Conservation (phyloP, 2,329 filamentous ascomycete genomes). For the Penicillium sp. region DNA sequence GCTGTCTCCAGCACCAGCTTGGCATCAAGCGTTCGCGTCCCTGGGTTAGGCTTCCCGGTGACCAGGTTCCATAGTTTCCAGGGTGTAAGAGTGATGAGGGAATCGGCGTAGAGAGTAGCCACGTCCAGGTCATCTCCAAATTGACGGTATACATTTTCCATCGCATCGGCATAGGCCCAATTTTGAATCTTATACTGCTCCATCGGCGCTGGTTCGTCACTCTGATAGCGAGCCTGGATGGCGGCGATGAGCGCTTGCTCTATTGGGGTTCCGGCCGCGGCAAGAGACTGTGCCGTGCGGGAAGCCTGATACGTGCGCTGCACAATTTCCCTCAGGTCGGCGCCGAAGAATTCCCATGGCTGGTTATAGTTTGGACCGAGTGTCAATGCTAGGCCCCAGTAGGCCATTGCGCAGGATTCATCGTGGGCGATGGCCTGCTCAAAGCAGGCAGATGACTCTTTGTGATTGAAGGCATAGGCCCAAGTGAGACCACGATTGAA, state of each 20-base stretch:
- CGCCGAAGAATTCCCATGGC: conserved; percentile 71
- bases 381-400: conserved; percentile 59
- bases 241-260: conserved; percentile 68
- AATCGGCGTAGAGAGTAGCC: conserved; percentile 64
- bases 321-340: conserved; percentile 58
- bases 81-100: conserved; percentile 66
- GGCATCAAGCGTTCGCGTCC: conserved; percentile 60
- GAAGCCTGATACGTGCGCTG: conserved; percentile 51
- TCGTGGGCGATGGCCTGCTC: conserved; percentile 38
- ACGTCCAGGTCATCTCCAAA: conserved; percentile 64
- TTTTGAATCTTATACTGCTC: conserved; percentile 60
- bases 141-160: conserved; percentile 56
- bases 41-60: conserved; percentile 58
- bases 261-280: conserved; percentile 46
- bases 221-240: conserved; percentile 63
- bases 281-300: conserved; percentile 46
- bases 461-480: conserved; percentile 46
- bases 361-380: conserved; percentile 80
- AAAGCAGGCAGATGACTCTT: conserved; percentile 42
- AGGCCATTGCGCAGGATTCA: conserved; percentile 41
- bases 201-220: conserved; percentile 44
- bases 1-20: conserved; percentile 62
- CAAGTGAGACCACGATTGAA: conserved; percentile 44
- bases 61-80: conserved; percentile 66
- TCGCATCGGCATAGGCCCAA: conserved; percentile 62